phyloP scores from a whole-genome alignment of 2,329 filamentous ascomycete species.

The Penicillium verrucosum region DNA sequence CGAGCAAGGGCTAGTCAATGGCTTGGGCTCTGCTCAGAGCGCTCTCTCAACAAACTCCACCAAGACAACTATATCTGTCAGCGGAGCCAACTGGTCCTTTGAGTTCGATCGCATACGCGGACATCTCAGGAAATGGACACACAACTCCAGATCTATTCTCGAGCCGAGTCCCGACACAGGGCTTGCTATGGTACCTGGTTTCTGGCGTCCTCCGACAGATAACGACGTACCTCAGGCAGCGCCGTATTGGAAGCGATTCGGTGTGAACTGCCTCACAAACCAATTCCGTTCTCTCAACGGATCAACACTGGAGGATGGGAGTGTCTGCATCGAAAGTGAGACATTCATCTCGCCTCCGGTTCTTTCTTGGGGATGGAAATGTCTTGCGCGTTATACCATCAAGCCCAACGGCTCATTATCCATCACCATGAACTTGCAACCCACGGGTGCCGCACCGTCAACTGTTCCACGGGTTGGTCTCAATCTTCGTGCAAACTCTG shows the following conservation, averaged over 20 bases:
- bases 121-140: constrained; percentile 4
- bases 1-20: neutral
- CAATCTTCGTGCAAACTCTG: constrained; percentile 11
- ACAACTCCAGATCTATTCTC: neutral
- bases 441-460: constrained; percentile 15
- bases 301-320: neutral
- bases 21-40: neutral
- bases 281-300: neutral
- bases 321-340: constrained; percentile 12
- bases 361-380: constrained; percentile 24
- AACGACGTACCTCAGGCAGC: constrained; percentile 30
- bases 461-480: constrained; percentile 19
- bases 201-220: constrained; percentile 35
- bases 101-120: constrained; percentile 6
- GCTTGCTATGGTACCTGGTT: constrained; percentile 21
- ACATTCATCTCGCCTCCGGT: constrained; percentile 22
- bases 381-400: constrained; percentile 15
- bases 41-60: neutral
- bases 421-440: constrained; percentile 10
- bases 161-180: constrained; percentile 1
- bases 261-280: constrained; percentile 5
- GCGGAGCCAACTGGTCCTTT: constrained; percentile 5
- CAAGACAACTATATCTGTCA: neutral
- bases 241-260: constrained; percentile 26
- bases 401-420: constrained; percentile 8